Evolutionary conservation across 371 early-diverging fungal species (phyloP), one percentile per base, ranked within the genome.

Genomic region (Lichtheimia ramosa): DNA sequence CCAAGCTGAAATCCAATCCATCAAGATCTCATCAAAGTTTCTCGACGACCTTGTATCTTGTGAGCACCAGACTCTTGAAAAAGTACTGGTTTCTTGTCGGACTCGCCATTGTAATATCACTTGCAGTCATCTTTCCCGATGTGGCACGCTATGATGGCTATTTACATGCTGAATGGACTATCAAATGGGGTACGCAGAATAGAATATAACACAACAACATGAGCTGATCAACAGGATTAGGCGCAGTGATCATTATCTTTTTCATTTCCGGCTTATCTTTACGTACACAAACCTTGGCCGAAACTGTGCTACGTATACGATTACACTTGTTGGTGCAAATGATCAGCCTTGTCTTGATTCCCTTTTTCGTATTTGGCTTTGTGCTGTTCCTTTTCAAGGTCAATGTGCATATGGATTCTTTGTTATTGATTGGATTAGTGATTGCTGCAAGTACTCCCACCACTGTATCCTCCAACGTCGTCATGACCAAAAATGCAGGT

Each of bases 381-480:
- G 75, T 81, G 2, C 55, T 68, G 4, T 61, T 85, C 20, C 64
- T 89, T 48, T 68, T 71, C 24, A 60, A 64, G 25, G n/a, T 69
- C 1, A 62, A 72, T 46, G 69, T 81, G 28, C 50, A 66, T 2
- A 70, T 89, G 59, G 80, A 87, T 50, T 64, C 68, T 5, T 70
- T 77, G 10, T 63, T 89, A 0, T 60, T 84, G 48, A 75, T 80
- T 18, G 89, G 87, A 7, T 58, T 88, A 51, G 75, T 86, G 1
- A 80, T 88, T 53, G 81, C 83, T 42, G 78, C 79, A 16, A 75
- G 81, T 15, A 85, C 83, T 1, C 88, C 88, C 1, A 88, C 89
- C 0, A 89, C 89, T 5, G 84, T 89, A 49, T 84, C 87, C 12
- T 87, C 89, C 50, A 87, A 88, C 65, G 86, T 85, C 3, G 78